Percentiles rank a stretch among this genome's conserved stretches.
phyloP scores from a whole-genome alignment of 306 rosid species.

The Medicago ruthenica region DNA sequence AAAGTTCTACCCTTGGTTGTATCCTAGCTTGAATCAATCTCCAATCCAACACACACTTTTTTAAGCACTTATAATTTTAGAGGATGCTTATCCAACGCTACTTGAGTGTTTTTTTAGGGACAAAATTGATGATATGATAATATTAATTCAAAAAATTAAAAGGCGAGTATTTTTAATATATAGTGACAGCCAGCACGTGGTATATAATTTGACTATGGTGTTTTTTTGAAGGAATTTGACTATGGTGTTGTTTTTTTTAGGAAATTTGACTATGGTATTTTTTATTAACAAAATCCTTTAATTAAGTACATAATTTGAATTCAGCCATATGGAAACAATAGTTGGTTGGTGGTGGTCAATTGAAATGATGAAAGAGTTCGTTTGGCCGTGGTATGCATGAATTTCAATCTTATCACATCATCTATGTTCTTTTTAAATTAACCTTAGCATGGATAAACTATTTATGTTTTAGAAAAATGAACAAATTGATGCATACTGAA shows the following conservation, averaged over 20 bases:
- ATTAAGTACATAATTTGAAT: slow-evolving; percentile 12
- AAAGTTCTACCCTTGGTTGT: too few relatives aligned
- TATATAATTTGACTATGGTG: background rate
- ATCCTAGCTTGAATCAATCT: too few relatives aligned
- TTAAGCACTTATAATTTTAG: too few relatives aligned
- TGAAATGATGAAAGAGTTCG: background rate
- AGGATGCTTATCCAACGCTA: too few relatives aligned
- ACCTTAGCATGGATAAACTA: background rate
- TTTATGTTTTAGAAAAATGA: background rate
- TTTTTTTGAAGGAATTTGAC: too few relatives aligned
- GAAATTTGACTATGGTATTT: background rate
- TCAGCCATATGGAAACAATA: background rate
- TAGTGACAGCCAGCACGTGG: background rate
- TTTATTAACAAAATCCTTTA: background rate
- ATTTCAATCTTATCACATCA: background rate
- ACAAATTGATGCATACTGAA: background rate
- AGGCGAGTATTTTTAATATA: too few relatives aligned
- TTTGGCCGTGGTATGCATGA: background rate
- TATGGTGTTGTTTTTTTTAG: background rate
- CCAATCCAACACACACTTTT: too few relatives aligned
- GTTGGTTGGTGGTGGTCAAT: slow-evolving; percentile 35
- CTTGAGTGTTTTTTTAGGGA: too few relatives aligned
- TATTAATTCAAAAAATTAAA: too few relatives aligned
- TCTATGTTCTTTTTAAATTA: background rate
- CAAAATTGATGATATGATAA: too few relatives aligned